These are phyloP conservation scores for Gastrodia elata DNA, from an alignment of 106 monocot genomes.

Conservation along the genomic window DNA sequence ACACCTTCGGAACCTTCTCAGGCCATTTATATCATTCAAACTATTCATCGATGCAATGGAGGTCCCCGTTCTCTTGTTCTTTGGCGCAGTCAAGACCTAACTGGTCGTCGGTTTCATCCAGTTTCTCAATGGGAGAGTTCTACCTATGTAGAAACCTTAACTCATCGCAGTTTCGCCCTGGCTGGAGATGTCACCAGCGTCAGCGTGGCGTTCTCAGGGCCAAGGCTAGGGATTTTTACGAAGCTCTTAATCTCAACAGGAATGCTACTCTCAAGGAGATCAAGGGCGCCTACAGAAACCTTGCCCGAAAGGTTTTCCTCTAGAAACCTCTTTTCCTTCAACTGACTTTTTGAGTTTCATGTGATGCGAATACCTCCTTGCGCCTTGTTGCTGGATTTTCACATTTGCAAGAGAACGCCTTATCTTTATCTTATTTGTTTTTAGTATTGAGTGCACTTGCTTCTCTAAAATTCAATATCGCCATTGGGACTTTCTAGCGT, in stretches of 20 bases:
- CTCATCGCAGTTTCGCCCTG: not conserved
- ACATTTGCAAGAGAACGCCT: not conserved
- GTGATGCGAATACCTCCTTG: not conserved
- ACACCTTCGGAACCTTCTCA: not conserved
- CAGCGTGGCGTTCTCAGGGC: constrained; percentile 6
- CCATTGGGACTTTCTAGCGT: too few species aligned
- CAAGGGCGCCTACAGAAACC: constrained; percentile 47
- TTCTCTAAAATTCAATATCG: too few species aligned
- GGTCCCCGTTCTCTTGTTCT: not conserved
- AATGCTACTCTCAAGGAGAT: constrained; percentile 58
- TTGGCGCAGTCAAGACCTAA: not conserved
- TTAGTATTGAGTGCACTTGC: not conserved
- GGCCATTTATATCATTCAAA: constrained; percentile 2
- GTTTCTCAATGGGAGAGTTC: not conserved
- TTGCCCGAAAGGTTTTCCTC: constrained; percentile 49
- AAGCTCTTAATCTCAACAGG: constrained; percentile 38
- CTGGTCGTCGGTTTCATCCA: not conserved
- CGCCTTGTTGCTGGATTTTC: not conserved
- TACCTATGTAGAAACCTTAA: not conserved
- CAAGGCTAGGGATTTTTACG: constrained; percentile 38
- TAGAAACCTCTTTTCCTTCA: too few species aligned
- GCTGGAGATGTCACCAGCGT: constrained; percentile 4
- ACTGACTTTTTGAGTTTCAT: not conserved
- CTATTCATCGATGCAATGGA: not conserved
- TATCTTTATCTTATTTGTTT: not conserved